A percentile compares a stretch with the other conserved stretches of the same genome.
phyloP scores from a whole-genome alignment of 2,329 filamentous ascomycete genomes.

The Metarhizium album region DNA sequence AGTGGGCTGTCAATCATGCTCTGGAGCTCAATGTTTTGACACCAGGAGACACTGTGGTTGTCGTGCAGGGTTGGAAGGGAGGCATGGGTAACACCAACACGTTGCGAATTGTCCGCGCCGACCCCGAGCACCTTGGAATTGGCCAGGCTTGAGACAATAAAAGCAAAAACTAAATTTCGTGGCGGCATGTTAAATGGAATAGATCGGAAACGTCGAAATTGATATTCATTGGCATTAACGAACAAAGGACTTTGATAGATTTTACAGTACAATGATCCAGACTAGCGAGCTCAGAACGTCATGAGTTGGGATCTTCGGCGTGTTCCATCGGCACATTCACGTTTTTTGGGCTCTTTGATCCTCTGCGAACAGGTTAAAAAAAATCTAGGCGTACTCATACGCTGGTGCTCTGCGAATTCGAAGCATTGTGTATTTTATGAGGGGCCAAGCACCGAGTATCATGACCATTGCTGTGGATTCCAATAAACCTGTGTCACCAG shows the following conservation, averaged over 20 bases:
- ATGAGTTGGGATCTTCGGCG: too few relatives aligned
- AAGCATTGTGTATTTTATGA: slow-evolving; percentile 24
- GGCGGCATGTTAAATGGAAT: background rate
- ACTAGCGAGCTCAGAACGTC: background rate
- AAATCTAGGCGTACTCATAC: too few relatives aligned
- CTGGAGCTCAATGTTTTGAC: slow-evolving; percentile 69
- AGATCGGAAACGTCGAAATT: background rate
- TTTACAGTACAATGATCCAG: background rate
- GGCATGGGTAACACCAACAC: slow-evolving; percentile 91
- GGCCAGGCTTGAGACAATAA: slow-evolving; percentile 26
- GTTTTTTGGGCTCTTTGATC: too few relatives aligned
- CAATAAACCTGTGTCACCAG: slow-evolving; percentile 30
- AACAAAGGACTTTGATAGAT: background rate
- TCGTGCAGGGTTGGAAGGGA: slow-evolving; percentile 85
- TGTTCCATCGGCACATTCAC: too few relatives aligned
- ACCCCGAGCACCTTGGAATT: slow-evolving; percentile 47
- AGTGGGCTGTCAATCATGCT: slow-evolving; percentile 87
- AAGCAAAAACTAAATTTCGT: background rate
- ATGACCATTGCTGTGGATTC: slow-evolving; percentile 26
- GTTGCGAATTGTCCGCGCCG: slow-evolving; percentile 51
- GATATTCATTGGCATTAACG: too few relatives aligned
- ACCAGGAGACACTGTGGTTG: slow-evolving; percentile 65
- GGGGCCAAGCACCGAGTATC: slow-evolving; percentile 26
- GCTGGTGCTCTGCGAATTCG: too few relatives aligned
- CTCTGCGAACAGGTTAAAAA: too few relatives aligned